Evolutionary conservation across 2,329 filamentous ascomycete genomes (phyloP), one percentile per base, ranked within the genome.

Genomic region (Pseudogymnoascus sp.): DNA sequence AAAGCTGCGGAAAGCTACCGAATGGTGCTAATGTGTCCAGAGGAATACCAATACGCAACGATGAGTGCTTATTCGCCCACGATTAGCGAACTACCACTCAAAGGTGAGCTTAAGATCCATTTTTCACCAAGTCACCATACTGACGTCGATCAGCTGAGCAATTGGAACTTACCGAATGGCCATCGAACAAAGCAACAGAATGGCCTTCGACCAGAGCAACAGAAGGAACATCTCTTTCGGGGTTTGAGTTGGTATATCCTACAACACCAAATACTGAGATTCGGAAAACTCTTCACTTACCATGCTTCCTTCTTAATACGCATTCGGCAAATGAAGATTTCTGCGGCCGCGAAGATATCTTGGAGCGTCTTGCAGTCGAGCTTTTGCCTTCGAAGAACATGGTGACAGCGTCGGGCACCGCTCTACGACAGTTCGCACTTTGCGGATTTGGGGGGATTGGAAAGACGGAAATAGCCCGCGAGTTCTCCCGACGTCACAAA

Each of bases 381-480:
- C 65, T 69, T 33, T 58, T 69, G 29, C 68, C 68, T 55, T 60
- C 65, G 12, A 66, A 67, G 35, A 60, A 60, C n/a, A 60, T 60
- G 36, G 52, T 64, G 1, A 64, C 67, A 21, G 62, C 64, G 45
- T 64, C 62, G 12, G 42, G 62, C 7, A 64, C 48, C 58, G 48
- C 13, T 58, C 37, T 69, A 36, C 63, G 60, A 60, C 61, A 64
- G 60, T 70, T 70, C 62, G 67, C 69, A 36, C 65, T 71, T 21
- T 70, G 67, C 36, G 65, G 69, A 10, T 48, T 66, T 29, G 67
- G 66, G 0, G 68, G 68, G 1, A 66, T 68, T 31, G 68, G 66
- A 27, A 72, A 42, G 12, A 8, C 39, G 61, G 69, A 74, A 67
- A 67, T 72, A 45, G 70, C 72, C 10, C 64, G 61, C 42, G 65